Evolutionary conservation across 768 basidiomycete species (phyloP), one percentile per base, ranked within the genome.

Genomic region (Sistotremastrum niveocremeum): DNA sequence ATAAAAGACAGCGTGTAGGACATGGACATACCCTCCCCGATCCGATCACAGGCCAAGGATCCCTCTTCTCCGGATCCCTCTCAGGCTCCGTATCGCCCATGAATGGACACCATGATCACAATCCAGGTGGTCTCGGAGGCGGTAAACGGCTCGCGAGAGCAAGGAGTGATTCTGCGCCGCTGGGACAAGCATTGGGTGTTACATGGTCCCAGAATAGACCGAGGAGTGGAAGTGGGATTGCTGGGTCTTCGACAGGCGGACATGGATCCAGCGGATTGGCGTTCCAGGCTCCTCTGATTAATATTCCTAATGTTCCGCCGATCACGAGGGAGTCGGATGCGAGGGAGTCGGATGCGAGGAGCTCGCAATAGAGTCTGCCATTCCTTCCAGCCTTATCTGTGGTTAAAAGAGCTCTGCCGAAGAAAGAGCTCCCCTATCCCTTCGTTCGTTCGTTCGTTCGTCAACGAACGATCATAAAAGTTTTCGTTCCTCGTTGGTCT

Each of bases 91-190:
- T 38, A 10, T 31, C 47, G 41, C 42, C 44, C 42, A 39, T 43
- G 42, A 38, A 47, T 37, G 3, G 48, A 37, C 11, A 51, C 37
- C 7, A 37, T 46, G n/a, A 51, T 52, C 10, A 54, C 55, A 51
- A 59, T 49, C 48, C 54, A 55, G 44, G 20, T 20, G 20, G 20
- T 20, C 20, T 20, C 20, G 20, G 20, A 20, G 20, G 20, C 20
- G 51, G 52, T 35, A 70, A 70, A 60, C 70, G 68, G 57, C 56
- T 66, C 41, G 66, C 70, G 44, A 68, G 80, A n/a, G 79, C 79
- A 33, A 62, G 80, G 54, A 81, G 79, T 54, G 80, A 83, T 54
- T 76, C 74, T 33, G 76, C 81, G 11, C 81, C 81, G 36, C 60
- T 83, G 34, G 79, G 79, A 38, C 77, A 78, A 55, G 71, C 55